Evolutionary conservation across 495 filamentous ascomycete species (phyloP), one percentile per base, ranked within the genome.

Genomic region (Penicillium angulare): DNA sequence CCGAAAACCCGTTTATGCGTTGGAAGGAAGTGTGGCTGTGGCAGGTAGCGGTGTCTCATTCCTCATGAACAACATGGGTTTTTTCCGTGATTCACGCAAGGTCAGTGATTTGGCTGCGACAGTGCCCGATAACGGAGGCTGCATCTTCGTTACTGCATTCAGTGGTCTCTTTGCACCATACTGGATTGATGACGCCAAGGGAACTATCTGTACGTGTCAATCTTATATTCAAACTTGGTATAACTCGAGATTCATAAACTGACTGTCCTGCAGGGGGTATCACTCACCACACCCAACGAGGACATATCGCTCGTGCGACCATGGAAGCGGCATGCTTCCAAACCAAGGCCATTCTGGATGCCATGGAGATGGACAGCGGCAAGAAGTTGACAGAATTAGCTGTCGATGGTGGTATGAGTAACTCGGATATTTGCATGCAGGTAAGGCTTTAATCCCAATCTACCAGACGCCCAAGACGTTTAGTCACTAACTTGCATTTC

Each of bases 111-210:
- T 96, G 38, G 92, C 92, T 7, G 82, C 79, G 43, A 86, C 80
- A 1, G 92, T 96, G 1, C 65, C 85, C n/a, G 89, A 97, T 57
- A 96, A 84, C 50, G 92, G 92, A 52, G 92, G 92, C 20, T 89
- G 92, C 31, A 81, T 95, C 5, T 97, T 97, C 61, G 92, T 97
- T 40, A 96, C 92, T 24, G 92, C 92, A 1, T 97, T 97, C 67
- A 93, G 88, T 74, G 92, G 92, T 52, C 78, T 97, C 1, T 96
- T 96, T 67, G 92, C 92, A 15, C 92, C 92, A n/a, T 96, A 96
- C 66, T 97, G 92, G 92, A 95, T 96, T 53, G 92, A 96, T 66
- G 90, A 96, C 69, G 91, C 90, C 26, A 86, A 91, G 68, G 92
- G 92, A 44, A 96, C 92, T 1, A 83, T 93, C 17, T 92, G 85